These are phyloP conservation scores for Fallopia convolvulus DNA, from an alignment of 148 eudicot genomes.

Conservation along the genomic window DNA sequence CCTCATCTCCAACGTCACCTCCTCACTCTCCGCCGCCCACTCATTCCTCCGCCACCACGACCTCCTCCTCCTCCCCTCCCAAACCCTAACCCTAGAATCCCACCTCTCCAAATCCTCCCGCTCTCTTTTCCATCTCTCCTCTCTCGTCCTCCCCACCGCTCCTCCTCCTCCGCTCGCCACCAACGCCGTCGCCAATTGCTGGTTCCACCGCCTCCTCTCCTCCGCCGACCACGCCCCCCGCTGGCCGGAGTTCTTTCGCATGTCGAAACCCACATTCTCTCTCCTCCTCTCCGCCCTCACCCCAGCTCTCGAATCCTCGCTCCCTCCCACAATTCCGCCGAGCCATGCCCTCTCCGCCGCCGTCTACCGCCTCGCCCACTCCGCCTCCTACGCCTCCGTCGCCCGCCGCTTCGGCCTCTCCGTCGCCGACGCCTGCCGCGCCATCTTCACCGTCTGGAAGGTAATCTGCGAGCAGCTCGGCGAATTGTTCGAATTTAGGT, in stretches of 20 bases:
- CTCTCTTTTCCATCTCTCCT: constrained; percentile 29
- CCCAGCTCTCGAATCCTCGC: constrained; percentile 25
- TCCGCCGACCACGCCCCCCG: constrained; percentile 30
- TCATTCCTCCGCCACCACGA: constrained; percentile 52
- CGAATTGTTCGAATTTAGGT: constrained; percentile 37
- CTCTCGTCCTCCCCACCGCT: constrained; percentile 19
- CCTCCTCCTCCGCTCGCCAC: constrained; percentile 5
- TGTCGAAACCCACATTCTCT: constrained; percentile 65
- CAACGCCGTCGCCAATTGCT: constrained; percentile 21
- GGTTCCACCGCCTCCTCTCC: constrained; percentile 59
- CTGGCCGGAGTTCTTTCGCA: constrained; percentile 52
- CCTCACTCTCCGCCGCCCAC: constrained; percentile 49
- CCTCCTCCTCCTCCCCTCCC: constrained; percentile 61
- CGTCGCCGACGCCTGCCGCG: constrained; percentile 42
- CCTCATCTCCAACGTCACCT: constrained; percentile 32
- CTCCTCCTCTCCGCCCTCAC: constrained; percentile 38
- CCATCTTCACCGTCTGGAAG: constrained; percentile 58
- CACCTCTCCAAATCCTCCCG: constrained; percentile 36
- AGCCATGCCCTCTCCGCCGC: constrained; percentile 56
- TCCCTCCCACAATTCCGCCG: constrained; percentile 39
- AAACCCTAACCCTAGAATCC: constrained; percentile 52
- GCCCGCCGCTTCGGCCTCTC: constrained; percentile 41
- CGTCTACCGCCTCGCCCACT: constrained; percentile 55
- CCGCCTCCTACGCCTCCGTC: constrained; percentile 38
- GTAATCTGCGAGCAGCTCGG: constrained; percentile 46